Evolutionary conservation across 208 protist species (phyloP).

Genomic region (Trypanosoma cruzi): DNA sequence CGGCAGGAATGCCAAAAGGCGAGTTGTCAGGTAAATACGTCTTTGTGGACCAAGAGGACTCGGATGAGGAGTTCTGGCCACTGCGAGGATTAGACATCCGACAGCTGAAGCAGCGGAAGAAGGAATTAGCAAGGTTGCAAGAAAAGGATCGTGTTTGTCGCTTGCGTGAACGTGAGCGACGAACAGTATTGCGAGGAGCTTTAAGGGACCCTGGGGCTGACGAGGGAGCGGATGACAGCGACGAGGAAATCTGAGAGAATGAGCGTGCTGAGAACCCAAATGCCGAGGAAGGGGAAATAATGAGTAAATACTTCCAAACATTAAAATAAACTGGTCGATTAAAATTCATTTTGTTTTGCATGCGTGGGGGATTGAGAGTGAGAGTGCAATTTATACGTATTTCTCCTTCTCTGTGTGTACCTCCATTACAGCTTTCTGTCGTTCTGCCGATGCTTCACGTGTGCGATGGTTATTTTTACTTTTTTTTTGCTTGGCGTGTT

Average conservation of each 20-base stretch:
- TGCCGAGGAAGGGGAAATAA: not conserved
- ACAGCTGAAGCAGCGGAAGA: constrained; percentile 41
- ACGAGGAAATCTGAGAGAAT: constrained; percentile 24
- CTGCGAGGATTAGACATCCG: constrained; percentile 62
- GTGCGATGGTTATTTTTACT: not conserved
- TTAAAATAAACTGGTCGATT: not conserved
- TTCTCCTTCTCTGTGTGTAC: no score
- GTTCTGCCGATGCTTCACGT: not conserved
- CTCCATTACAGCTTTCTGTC: not conserved
- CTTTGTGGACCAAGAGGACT: constrained; percentile 56
- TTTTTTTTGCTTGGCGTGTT: not conserved
- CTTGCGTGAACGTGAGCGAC: constrained; percentile 59
- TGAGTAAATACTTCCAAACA: not conserved
- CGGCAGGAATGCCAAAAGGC: constrained; percentile 5
- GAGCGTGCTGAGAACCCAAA: not conserved
- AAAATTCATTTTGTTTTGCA: not conserved
- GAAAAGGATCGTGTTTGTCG: constrained; percentile 38
- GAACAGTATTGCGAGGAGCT: constrained; percentile 40
- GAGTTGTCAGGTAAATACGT: constrained; percentile 38
- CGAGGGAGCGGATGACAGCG: constrained; percentile 12
- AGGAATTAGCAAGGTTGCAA: constrained; percentile 21
- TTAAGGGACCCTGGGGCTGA: not conserved
- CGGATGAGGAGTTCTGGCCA: constrained; percentile 48
- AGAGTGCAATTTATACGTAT: no score
- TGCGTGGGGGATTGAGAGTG: no score